Base-by-base conservation (phyloP, 1,284 basidiomycete species). In the Ceratobasidium sp. region DNA sequence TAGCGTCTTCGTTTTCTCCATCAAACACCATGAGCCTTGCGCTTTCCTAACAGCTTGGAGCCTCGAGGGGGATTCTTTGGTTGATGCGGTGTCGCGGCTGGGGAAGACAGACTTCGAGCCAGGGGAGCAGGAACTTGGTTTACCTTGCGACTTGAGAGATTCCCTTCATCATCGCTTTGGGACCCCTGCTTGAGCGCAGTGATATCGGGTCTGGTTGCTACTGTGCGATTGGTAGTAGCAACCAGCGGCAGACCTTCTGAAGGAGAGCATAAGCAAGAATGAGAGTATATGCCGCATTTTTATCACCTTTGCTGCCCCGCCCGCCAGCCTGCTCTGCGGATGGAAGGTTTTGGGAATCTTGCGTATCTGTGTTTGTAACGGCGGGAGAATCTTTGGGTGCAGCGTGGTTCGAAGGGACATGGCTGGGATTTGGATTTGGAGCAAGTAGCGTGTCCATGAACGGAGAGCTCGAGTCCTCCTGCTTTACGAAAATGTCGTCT, bases 71-170 rank as follows among this genome's bases (percentile, higher is more conserved):
- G 10, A 49, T 68, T 38, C 29, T 56, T 53, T 32, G 32, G 35
- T 6, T 34, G 68, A 35, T 55, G 31, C 29, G 27, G 71, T 54
- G 54, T 53, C 32, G 38, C 32, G 32, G 67, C 67, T 35, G 69
- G 38, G 34, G 70, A 62, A 56, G 65, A 70, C 52, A 71, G 47
- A 53, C 67, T 50, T 45, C 70, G 35, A 60, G 54, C 20, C 6
- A 64, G 42, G 12, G 60, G 34, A 10, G 34, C 34, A 27, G 32
- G 17, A 6, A 20, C 25, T 8, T 52, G 22, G 8, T n/a, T 52
- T 20, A 50, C 34, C 29, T 40, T 64, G 1, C 60, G 45, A 32
- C 38, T 17, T n/a, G 52, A 38, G 4, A 27, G 5, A 38, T 38
- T 64, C 22, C 47, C 47, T 25, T 64, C 60, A 17, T 52, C 49